phyloP scores from a whole-genome alignment of 306 rosid genomes.

The Acacia acuminata region DNA sequence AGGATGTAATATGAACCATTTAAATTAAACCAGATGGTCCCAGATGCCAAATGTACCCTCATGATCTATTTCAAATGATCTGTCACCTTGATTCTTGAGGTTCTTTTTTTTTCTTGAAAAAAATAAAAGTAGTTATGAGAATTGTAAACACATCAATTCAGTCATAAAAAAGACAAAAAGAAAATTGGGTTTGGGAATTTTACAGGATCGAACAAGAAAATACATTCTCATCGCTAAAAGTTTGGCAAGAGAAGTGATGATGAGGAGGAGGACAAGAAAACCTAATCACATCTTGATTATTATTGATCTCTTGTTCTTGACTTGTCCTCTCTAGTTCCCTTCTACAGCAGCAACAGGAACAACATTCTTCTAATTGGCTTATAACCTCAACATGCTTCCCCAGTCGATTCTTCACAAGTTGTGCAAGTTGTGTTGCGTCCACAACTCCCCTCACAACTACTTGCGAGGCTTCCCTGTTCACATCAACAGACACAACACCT shows the following conservation, averaged over 20 bases:
- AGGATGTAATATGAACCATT: no score
- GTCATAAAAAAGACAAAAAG: background rate
- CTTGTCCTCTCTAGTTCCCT: background rate
- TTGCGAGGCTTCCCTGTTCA: slow-evolving; percentile 49
- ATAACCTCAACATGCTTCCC: slow-evolving; percentile 62
- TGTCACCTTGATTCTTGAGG: no score
- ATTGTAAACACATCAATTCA: background rate
- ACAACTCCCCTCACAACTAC: slow-evolving; percentile 63
- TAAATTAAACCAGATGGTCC: no score
- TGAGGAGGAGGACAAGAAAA: slow-evolving; percentile 60
- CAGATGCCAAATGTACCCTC: no score
- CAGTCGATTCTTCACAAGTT: slow-evolving; percentile 47
- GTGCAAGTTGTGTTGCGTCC: slow-evolving; percentile 47
- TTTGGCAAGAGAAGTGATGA: slow-evolving; percentile 32
- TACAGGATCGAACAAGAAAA: slow-evolving; percentile 72
- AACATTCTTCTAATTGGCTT: slow-evolving; percentile 22
- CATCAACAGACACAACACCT: slow-evolving; percentile 62
- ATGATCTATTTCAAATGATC: no score
- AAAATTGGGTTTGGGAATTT: background rate
- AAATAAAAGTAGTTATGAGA: no score
- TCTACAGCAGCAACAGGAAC: background rate
- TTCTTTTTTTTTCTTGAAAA: no score
- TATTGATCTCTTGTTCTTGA: background rate
- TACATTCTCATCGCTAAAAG: slow-evolving; percentile 75
- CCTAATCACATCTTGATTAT: background rate